These are phyloP conservation scores for Umbilicus rupestris DNA, from an alignment of 164 flowering plant species.

Conservation along the genomic window DNA sequence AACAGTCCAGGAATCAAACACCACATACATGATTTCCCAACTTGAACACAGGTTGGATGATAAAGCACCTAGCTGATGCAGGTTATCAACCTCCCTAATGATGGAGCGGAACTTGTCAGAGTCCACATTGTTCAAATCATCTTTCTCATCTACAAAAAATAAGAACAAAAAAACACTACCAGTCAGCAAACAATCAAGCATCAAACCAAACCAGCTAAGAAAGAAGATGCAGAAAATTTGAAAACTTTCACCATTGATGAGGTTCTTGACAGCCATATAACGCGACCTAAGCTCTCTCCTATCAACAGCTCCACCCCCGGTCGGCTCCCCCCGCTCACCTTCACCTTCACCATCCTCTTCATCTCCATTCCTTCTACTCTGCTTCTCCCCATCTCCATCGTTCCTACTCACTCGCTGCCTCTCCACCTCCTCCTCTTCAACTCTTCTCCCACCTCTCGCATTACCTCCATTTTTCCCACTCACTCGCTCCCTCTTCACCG, in stretches of 20 bases:
- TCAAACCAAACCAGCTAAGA: not conserved
- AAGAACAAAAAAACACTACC: slow-evolving; percentile 3
- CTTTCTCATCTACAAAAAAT: slow-evolving; percentile 37
- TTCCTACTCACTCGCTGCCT: not conserved
- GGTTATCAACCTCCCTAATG: slow-evolving; percentile 38
- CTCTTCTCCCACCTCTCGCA: not conserved
- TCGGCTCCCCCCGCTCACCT: not conserved
- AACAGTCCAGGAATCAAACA: not conserved
- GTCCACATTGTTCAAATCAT: slow-evolving; percentile 33
- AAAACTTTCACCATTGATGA: not conserved
- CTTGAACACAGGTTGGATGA: not conserved
- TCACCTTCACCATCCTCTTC: not conserved
- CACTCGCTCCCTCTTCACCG: not conserved
- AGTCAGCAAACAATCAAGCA: slow-evolving; percentile 25
- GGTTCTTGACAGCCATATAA: not conserved
- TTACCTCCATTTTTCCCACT: not conserved
- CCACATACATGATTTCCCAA: not conserved
- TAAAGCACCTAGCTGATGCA: slow-evolving; percentile 38
- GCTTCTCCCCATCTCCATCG: not conserved
- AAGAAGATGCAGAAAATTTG: not conserved
- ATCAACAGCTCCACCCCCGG: not conserved
- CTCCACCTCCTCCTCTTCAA: not conserved
- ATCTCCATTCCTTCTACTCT: not conserved
- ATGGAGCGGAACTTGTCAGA: slow-evolving; percentile 36
- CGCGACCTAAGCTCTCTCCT: slow-evolving; percentile 2